phyloP scores from a whole-genome alignment of 164 flowering plant genomes.

The Magnolia officinalis region DNA sequence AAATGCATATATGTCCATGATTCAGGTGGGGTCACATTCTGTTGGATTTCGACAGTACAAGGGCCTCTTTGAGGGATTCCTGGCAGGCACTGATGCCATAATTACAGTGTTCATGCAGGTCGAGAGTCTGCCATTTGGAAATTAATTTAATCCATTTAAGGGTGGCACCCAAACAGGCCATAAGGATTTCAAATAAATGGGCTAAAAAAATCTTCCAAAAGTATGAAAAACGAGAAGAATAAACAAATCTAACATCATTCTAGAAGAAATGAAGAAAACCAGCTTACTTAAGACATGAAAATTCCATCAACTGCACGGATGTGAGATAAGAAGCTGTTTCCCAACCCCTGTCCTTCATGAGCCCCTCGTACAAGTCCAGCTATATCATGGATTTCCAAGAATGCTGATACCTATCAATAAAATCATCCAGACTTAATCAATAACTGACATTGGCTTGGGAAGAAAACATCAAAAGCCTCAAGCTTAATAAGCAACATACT shows the following conservation, averaged over 20 bases:
- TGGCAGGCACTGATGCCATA: too few relatives aligned
- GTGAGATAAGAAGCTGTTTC: conserved; percentile 92
- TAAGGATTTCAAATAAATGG: background rate
- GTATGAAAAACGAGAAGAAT: background rate
- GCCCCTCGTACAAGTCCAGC: conserved; percentile 99
- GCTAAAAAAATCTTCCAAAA: background rate
- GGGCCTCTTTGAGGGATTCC: too few relatives aligned
- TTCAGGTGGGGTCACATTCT: too few relatives aligned
- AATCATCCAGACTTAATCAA: background rate
- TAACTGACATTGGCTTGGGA: too few relatives aligned
- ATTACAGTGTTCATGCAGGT: too few relatives aligned
- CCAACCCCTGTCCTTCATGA: conserved; percentile 93
- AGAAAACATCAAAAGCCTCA: too few relatives aligned
- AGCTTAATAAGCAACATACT: too few relatives aligned
- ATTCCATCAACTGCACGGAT: conserved; percentile 99
- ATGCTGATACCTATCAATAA: conserved; percentile 74
- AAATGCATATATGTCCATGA: too few relatives aligned
- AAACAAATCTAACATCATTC: too few relatives aligned
- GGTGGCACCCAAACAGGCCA: background rate
- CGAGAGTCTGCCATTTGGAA: too few relatives aligned
- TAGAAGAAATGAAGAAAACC: background rate
- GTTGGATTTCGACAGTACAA: too few relatives aligned
- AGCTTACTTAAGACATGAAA: conserved; percentile 90
- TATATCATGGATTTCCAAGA: conserved; percentile 95
- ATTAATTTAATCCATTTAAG: too few relatives aligned